Evolutionary conservation across 2,329 filamentous ascomycete species (phyloP).

Genomic region (Grosmannia huntii): DNA sequence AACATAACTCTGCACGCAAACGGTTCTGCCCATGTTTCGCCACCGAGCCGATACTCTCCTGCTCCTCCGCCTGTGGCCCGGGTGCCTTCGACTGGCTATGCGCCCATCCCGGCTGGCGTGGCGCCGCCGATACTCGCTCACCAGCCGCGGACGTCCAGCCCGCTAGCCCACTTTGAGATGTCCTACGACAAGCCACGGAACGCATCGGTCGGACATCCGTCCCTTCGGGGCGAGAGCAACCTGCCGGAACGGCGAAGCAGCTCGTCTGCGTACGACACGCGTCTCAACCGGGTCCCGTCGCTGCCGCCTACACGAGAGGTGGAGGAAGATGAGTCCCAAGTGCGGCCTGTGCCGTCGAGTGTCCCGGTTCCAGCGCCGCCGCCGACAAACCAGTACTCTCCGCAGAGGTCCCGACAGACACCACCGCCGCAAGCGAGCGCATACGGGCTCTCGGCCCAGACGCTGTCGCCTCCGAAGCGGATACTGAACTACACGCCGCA

Average conservation of each 20-base stretch:
- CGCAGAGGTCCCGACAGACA: constrained; percentile 25
- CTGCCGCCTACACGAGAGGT: constrained; percentile 50
- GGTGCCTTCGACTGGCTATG: constrained; percentile 26
- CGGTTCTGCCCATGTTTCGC: constrained; percentile 23
- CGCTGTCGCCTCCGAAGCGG: constrained; percentile 44
- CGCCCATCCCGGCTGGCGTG: constrained; percentile 18
- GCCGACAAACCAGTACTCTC: constrained; percentile 8
- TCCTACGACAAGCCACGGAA: constrained; percentile 22
- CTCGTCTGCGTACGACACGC: constrained; percentile 40
- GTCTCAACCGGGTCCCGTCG: constrained; percentile 40
- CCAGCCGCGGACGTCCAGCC: constrained; percentile 52
- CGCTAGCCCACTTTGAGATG: constrained; percentile 50
- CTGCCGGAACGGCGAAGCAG: constrained; percentile 34
- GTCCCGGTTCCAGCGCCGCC: neutral
- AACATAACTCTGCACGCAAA: constrained; percentile 19
- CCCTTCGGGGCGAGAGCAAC: constrained; percentile 25
- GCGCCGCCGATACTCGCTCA: constrained; percentile 39
- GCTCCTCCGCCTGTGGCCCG: constrained; percentile 31
- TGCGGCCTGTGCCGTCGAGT: constrained; percentile 9
- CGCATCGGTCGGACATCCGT: constrained; percentile 14
- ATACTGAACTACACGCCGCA: constrained; percentile 39
- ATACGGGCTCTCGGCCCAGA: constrained; percentile 1
- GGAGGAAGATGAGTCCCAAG: constrained; percentile 33
- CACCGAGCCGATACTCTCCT: constrained; percentile 41
- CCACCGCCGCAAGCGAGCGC: constrained; percentile 27